Evolutionary conservation across 2,329 filamentous ascomycete species (phyloP), one percentile per base, ranked within the genome.

Genomic region (Alternaria novae-zelandiae): DNA sequence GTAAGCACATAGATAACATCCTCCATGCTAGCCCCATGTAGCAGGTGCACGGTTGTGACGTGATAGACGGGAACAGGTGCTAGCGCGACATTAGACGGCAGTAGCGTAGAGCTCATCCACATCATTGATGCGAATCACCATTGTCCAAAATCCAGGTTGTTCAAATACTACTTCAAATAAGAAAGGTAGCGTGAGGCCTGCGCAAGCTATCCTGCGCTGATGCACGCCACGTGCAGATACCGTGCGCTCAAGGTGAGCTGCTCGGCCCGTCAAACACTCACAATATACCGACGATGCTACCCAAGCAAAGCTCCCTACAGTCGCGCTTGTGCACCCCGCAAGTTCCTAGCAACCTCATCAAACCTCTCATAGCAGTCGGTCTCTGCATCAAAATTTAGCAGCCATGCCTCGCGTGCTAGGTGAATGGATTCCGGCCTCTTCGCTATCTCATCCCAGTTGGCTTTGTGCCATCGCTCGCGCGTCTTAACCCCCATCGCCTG

Each of bases 321-420:
- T 20, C 57, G 65, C 26, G 64, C 61, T 20, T 53, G 43, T 32
- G 46, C 58, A 36, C 58, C 54, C 21, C 65, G 59, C 47, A 76
- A 47, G 3, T 59, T 51, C 25, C 54, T 66, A 13, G 61, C 63
- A 21, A 75, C 63, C 3, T 73, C 66, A 1, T 66, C 50, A 57
- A 68, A 78, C 25, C 78, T 74, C 43, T 79, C 65, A 41, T 78
- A 76, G 32, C 66, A 70, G 61, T 78, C 74, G 13, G 67, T 66
- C 54, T 78, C 75, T 5, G 74, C 73, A 59, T 79, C 75, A 50
- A 74, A 75, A 53, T 73, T 68, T 17, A 78, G 61, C 56, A 78
- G 45, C 74, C 76, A 77, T 3, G 70, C 68, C 49, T 77, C 75
- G 41, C 75, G 66, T 15, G 71, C 70, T 47, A 76, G 59, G 49